Conservation (phyloP, 805 yeast species). For the Suhomyces sp. region DNA sequence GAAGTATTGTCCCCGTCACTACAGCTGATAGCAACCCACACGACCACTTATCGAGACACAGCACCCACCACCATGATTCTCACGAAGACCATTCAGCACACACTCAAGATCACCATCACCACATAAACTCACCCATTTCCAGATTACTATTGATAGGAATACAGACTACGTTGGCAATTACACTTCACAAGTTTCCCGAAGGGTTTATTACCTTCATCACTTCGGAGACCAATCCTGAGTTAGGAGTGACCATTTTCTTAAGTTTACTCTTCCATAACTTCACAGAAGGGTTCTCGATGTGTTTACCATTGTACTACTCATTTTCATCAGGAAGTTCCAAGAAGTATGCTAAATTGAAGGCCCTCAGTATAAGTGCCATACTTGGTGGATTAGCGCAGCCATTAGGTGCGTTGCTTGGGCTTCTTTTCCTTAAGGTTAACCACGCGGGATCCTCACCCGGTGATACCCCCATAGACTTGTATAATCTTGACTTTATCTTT, state of each 20-base stretch:
- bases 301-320: constrained; percentile 83
- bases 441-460: constrained; percentile 29
- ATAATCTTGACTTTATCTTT: constrained; percentile 44
- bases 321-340: constrained; percentile 48
- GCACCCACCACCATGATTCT: constrained; percentile 6
- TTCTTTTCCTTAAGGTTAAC: constrained; percentile 41
- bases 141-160: constrained; percentile 82
- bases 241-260: constrained; percentile 79
- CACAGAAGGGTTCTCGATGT: constrained; percentile 93
- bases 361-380: constrained; percentile 61
- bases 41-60: neutral
- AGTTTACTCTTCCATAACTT: constrained; percentile 88
- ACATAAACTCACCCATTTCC: constrained; percentile 72
- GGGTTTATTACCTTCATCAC: constrained; percentile 89
- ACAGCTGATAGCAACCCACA: constrained; percentile 3
- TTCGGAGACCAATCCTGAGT: constrained; percentile 55
- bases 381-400: constrained; percentile 89
- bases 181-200: constrained; percentile 91
- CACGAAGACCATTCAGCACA: constrained; percentile 26
- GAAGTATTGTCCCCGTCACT: neutral
- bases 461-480: constrained; percentile 30
- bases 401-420: constrained; percentile 78
- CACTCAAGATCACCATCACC: constrained; percentile 68
- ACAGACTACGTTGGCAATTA: constrained; percentile 84
- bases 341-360: constrained; percentile 45